Evolutionary conservation across 768 basidiomycete genomes (phyloP).

Genomic region (Pulveroboletus frians): DNA sequence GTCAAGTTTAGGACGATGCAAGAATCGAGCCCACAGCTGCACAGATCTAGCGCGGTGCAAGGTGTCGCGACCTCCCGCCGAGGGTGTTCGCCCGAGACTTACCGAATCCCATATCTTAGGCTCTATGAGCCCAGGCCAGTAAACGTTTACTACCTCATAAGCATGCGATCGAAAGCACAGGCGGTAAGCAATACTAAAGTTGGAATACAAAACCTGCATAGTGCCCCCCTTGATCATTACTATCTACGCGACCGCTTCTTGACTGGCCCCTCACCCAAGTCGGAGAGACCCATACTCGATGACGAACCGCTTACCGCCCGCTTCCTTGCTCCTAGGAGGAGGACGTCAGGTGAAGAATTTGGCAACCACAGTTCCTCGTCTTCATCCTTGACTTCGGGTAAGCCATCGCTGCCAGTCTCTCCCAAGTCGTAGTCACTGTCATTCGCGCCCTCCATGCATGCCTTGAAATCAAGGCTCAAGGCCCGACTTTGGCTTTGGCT

Average conservation of each 20-base stretch:
- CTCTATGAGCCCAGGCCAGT: no score
- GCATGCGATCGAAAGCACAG: not conserved
- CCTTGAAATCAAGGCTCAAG: slow-evolving; percentile 1
- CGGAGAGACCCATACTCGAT: slow-evolving; percentile 20
- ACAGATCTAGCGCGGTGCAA: no score
- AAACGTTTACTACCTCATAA: not conserved
- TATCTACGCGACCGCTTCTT: slow-evolving; percentile 24
- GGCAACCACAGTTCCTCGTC: slow-evolving; percentile 41
- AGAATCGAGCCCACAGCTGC: no score
- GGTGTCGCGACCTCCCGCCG: no score
- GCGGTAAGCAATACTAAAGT: not conserved
- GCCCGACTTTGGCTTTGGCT: slow-evolving; percentile 8
- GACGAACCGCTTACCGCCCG: slow-evolving; percentile 25
- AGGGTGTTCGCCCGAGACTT: no score
- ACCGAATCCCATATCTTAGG: no score
- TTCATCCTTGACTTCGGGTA: slow-evolving; percentile 13
- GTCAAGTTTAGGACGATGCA: no score
- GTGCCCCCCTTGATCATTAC: not conserved
- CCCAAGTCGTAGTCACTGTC: not conserved
- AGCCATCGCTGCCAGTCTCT: slow-evolving; percentile 6
- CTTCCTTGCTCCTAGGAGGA: slow-evolving; percentile 29
- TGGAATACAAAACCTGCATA: slow-evolving; percentile 4
- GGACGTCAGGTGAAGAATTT: slow-evolving; percentile 38
- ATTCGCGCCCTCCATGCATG: not conserved
- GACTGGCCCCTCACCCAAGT: slow-evolving; percentile 17